These are phyloP conservation scores for Vitis hybrid DNA, from an alignment of 177 flowering plant genomes.

Conservation along the genomic window DNA sequence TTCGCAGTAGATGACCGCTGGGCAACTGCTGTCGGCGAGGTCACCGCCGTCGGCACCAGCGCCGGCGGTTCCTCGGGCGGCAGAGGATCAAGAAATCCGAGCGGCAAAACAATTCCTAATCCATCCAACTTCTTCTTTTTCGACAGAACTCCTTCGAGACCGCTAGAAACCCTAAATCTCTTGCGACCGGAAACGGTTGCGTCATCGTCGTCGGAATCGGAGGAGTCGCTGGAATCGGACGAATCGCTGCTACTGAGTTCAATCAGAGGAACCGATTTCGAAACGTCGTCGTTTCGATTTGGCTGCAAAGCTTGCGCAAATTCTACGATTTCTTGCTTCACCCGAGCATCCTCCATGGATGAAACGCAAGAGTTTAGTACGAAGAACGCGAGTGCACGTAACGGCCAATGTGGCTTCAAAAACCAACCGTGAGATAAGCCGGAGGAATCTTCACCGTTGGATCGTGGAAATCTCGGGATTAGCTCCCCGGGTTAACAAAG, in stretches of 20 bases:
- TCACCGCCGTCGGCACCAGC: background rate
- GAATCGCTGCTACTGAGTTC: conserved; percentile 35
- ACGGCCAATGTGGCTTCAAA: too few relatives aligned
- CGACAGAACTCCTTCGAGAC: background rate
- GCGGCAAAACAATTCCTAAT: conserved; percentile 37
- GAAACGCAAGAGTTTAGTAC: background rate
- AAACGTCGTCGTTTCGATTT: background rate
- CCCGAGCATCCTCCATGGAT: conserved; percentile 11
- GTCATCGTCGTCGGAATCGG: conserved; percentile 10
- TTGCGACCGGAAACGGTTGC: background rate
- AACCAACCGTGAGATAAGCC: too few relatives aligned
- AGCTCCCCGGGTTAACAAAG: too few relatives aligned
- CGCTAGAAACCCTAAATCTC: conserved; percentile 8
- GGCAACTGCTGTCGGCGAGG: background rate
- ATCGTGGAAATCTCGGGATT: too few relatives aligned
- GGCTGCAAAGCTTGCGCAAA: background rate
- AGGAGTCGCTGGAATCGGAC: conserved; percentile 21
- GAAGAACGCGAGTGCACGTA: too few relatives aligned
- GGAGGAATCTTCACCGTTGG: too few relatives aligned
- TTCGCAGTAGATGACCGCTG: background rate
- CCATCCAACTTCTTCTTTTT: conserved; percentile 28
- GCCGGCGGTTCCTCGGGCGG: conserved; percentile 21
- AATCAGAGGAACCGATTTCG: conserved; percentile 8
- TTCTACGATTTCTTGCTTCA: conserved; percentile 15
- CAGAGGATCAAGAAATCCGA: conserved; percentile 56